A percentile compares a stretch with the other conserved stretches of the same genome.
Evolutionary conservation across 139 green algal genomes (phyloP).

Genomic region (Ulvella scutata): DNA sequence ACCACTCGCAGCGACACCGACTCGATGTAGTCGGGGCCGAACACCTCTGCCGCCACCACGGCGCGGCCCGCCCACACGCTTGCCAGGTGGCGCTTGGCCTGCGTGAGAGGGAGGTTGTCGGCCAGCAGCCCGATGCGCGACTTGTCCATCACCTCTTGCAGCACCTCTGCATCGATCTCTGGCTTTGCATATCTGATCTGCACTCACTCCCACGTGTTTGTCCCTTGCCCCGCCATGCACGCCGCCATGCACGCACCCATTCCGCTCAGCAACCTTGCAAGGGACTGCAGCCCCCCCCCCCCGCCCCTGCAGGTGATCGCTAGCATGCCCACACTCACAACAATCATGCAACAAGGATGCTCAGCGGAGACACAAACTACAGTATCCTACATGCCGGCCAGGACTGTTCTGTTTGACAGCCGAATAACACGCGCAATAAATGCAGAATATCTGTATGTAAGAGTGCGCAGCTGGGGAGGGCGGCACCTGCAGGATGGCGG

Average conservation of each 20-base stretch:
- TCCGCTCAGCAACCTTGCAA: background rate
- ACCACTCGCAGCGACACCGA: background rate
- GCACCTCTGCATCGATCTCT: slow-evolving; percentile 22
- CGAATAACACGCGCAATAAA: too few relatives aligned
- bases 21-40: background rate
- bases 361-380: too few relatives aligned
- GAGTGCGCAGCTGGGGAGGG: background rate
- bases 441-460: too few relatives aligned
- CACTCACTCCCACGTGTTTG: too few relatives aligned
- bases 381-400: too few relatives aligned
- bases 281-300: background rate
- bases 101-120: slow-evolving; percentile 10
- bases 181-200: slow-evolving; percentile 14
- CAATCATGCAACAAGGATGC: too few relatives aligned
- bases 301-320: background rate
- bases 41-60: background rate
- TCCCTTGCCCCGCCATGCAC: too few relatives aligned
- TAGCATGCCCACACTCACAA: too few relatives aligned
- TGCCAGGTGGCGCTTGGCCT: slow-evolving; percentile 19
- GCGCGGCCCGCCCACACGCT: background rate
- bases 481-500: slow-evolving; percentile 42
- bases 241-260: background rate
- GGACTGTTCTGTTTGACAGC: too few relatives aligned
- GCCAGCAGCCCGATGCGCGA: slow-evolving; percentile 25
- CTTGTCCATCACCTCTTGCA: slow-evolving; percentile 37